These are phyloP conservation scores for Aurifilum marmelostoma DNA, from an alignment of 2,329 filamentous ascomycete genomes.

Conservation along the genomic window DNA sequence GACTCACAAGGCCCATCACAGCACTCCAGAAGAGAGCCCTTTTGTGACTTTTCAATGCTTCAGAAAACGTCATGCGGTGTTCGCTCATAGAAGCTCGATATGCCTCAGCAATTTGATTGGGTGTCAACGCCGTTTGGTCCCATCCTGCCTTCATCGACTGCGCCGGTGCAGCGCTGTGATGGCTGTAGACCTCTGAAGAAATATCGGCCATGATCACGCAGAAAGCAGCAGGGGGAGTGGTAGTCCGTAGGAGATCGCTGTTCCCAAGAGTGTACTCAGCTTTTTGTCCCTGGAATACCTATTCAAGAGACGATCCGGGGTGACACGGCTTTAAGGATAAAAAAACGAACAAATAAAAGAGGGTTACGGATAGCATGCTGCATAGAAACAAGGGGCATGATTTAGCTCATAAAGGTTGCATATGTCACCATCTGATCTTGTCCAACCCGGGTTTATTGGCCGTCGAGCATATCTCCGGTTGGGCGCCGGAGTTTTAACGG, in stretches of 20 bases:
- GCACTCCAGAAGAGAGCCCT: slow-evolving; percentile 37
- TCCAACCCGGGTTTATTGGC: not conserved
- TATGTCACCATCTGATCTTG: not conserved
- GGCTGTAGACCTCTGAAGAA: not conserved
- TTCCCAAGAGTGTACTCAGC: not conserved
- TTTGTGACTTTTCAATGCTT: slow-evolving; percentile 2
- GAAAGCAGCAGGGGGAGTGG: not conserved
- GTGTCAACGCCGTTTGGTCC: not conserved
- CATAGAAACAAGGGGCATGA: not conserved
- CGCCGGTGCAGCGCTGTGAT: not conserved
- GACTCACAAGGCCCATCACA: slow-evolving; percentile 31
- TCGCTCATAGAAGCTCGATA: slow-evolving; percentile 13
- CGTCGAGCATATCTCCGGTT: not conserved
- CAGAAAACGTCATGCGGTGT: slow-evolving; percentile 7
- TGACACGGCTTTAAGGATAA: not conserved
- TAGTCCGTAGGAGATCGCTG: not conserved
- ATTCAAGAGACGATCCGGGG: not conserved
- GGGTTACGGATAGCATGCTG: not conserved
- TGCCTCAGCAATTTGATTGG: slow-evolving; percentile 12
- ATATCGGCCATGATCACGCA: not conserved
- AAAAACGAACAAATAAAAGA: too few species aligned
- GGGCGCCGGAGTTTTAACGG: not conserved
- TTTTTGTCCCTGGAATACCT: not conserved
- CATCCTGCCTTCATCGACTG: not conserved
- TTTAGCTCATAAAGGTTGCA: slow-evolving; percentile 1